Evolutionary conservation across 371 early-diverging fungal species (phyloP).

Genomic region (Umbelopsis sp.): DNA sequence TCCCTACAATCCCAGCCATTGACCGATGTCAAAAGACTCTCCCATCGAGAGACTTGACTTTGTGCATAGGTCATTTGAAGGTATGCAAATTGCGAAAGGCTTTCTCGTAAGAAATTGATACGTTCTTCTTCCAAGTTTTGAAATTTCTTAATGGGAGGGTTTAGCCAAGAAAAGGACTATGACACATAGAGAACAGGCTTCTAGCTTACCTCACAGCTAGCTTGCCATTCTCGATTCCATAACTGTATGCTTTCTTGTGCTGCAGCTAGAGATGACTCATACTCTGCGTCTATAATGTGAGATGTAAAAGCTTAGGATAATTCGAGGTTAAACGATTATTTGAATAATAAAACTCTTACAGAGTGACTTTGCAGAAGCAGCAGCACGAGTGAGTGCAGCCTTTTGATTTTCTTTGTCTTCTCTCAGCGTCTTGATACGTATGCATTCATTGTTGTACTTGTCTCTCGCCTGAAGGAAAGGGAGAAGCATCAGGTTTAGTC

Average conservation of each 20-base stretch:
- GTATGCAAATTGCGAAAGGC: conserved; percentile 10
- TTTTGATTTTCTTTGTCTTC: conserved; percentile 14
- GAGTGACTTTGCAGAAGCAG: conserved; percentile 6
- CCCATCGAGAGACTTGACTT: background rate
- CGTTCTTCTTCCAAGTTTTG: conserved; percentile 13
- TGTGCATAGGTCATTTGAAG: conserved; percentile 6
- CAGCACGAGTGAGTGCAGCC: conserved; percentile 4
- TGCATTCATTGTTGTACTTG: conserved; percentile 17
- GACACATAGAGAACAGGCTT: background rate
- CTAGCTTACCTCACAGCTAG: conserved; percentile 1
- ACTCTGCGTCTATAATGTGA: background rate
- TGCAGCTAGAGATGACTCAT: background rate
- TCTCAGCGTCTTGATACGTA: background rate
- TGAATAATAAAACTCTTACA: background rate
- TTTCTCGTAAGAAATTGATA: conserved; percentile 5
- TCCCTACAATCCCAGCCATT: conserved; percentile 14
- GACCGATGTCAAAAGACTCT: background rate
- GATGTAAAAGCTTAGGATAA: background rate
- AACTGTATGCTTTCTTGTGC: conserved; percentile 3
- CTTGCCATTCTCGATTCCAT: conserved; percentile 7
- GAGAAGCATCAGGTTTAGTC: too few relatives aligned
- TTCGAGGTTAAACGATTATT: background rate
- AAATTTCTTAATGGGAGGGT: background rate
- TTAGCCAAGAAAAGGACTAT: background rate
- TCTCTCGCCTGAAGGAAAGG: background rate